Conservation (phyloP, 1,284 basidiomycete species). For the Amylostereum chailletii region DNA sequence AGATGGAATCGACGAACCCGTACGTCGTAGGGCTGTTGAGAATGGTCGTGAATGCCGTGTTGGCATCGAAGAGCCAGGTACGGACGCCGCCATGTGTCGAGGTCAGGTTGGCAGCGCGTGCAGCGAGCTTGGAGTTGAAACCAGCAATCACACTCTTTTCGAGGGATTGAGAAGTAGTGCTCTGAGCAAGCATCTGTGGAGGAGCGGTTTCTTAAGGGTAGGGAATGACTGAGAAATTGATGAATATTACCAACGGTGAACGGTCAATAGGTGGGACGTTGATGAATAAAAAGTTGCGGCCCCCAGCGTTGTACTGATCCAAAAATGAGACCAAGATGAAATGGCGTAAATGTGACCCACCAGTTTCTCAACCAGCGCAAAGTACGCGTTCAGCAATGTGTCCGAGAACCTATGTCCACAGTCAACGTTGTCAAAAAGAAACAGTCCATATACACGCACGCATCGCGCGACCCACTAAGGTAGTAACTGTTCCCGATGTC, state of each 20-base stretch:
- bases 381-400: slow-evolving; percentile 41
- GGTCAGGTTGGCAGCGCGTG: slow-evolving; percentile 30
- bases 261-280: slow-evolving; percentile 19
- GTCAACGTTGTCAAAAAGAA: background rate
- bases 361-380: slow-evolving; percentile 43
- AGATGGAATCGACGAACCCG: slow-evolving; percentile 44
- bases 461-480: slow-evolving; percentile 30
- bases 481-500: slow-evolving; percentile 50
- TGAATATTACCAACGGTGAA: slow-evolving; percentile 8
- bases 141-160: slow-evolving; percentile 39
- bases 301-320: slow-evolving; percentile 33
- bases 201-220: too few relatives aligned
- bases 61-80: slow-evolving; percentile 44
- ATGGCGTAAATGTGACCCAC: slow-evolving; percentile 25
- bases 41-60: slow-evolving; percentile 41
- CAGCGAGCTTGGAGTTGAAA: slow-evolving; percentile 41
- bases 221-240: too few relatives aligned
- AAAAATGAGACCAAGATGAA: background rate
- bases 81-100: slow-evolving; percentile 36
- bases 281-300: slow-evolving; percentile 35
- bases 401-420: slow-evolving; percentile 33
- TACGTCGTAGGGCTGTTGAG: slow-evolving; percentile 38
- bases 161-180: slow-evolving; percentile 29
- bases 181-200: slow-evolving; percentile 39
- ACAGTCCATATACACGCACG: background rate